Conservation (phyloP, 2,329 filamentous ascomycete species). For the Talaromyces amestolkiae region DNA sequence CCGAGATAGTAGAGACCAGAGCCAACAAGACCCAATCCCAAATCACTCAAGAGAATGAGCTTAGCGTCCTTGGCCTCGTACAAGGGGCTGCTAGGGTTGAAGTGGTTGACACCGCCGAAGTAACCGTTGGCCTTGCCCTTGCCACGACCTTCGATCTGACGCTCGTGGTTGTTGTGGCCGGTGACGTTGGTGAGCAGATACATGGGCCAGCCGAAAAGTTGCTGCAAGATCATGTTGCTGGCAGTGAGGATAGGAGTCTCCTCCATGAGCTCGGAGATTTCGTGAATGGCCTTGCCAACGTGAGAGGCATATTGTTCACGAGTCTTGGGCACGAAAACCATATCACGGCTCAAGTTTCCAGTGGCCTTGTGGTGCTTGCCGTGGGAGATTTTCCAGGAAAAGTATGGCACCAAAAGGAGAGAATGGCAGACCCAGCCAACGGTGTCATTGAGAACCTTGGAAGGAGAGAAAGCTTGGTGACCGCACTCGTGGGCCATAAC, state of each 20-base stretch:
- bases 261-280: conserved; percentile 85
- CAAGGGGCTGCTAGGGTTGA: conserved; percentile 80
- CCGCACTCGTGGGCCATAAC: conserved; percentile 97
- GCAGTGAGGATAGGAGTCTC: conserved; percentile 87
- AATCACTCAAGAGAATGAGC: conserved; percentile 79
- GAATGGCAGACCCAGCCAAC: conserved; percentile 93
- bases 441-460: conserved; percentile 82
- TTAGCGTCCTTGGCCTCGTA: conserved; percentile 90
- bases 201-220: conserved; percentile 88
- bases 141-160: conserved; percentile 88
- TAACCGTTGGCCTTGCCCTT: conserved; percentile 86
- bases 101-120: conserved; percentile 86
- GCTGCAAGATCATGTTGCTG: conserved; percentile 72
- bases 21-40: conserved; percentile 68
- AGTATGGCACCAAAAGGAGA: conserved; percentile 87
- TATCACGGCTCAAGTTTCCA: conserved; percentile 93
- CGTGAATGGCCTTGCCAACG: conserved; percentile 71
- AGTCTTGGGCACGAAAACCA: conserved; percentile 97
- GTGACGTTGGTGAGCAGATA: conserved; percentile 92
- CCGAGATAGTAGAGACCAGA: conserved; percentile 66
- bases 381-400: conserved; percentile 99
- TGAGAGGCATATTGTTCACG: conserved; percentile 75
- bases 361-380: conserved; percentile 99
- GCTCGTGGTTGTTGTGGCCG: conserved; percentile 91
- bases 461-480: conserved; percentile 94